Percentiles rank a stretch among this genome's conserved stretches.
These are phyloP conservation scores for Sugiyamaella sp. DNA, from an alignment of 1,139 yeast species.

Conservation along the genomic window DNA sequence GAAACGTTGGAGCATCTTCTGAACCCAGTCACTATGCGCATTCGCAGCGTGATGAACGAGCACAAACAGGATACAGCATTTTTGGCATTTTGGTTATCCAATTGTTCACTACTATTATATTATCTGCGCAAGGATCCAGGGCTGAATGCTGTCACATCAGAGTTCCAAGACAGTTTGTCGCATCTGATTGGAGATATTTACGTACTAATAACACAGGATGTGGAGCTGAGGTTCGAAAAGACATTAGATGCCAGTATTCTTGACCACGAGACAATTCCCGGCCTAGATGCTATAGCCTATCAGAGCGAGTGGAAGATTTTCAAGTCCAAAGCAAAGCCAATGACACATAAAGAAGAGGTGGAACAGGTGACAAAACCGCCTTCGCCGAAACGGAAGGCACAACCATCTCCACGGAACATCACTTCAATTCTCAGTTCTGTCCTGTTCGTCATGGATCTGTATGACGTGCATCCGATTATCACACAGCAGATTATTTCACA, in stretches of 20 bases:
- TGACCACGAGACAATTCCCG: constrained; percentile 50
- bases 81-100: constrained; percentile 49
- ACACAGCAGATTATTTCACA: constrained; percentile 77
- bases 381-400: constrained; percentile 62
- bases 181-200: constrained; percentile 43
- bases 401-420: constrained; percentile 85
- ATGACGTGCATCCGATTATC: constrained; percentile 74
- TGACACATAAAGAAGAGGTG: constrained; percentile 55
- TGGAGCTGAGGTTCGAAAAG: constrained; percentile 44
- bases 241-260: constrained; percentile 46
- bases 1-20: constrained; percentile 43
- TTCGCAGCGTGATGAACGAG: constrained; percentile 39
- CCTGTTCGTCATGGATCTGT: constrained; percentile 80
- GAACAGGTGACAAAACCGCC: constrained; percentile 70
- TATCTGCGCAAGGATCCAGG: constrained; percentile 46
- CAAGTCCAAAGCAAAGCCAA: constrained; percentile 36
- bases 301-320: constrained; percentile 50
- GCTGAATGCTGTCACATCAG: constrained; percentile 37
- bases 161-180: constrained; percentile 41
- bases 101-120: constrained; percentile 44
- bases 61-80: constrained; percentile 46
- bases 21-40: constrained; percentile 42
- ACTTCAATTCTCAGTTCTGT: constrained; percentile 89
- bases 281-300: constrained; percentile 46
- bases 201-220: constrained; percentile 43